Evolutionary conservation across 2,329 filamentous ascomycete species (phyloP).

Genomic region (Ceratocystis huliohia): DNA sequence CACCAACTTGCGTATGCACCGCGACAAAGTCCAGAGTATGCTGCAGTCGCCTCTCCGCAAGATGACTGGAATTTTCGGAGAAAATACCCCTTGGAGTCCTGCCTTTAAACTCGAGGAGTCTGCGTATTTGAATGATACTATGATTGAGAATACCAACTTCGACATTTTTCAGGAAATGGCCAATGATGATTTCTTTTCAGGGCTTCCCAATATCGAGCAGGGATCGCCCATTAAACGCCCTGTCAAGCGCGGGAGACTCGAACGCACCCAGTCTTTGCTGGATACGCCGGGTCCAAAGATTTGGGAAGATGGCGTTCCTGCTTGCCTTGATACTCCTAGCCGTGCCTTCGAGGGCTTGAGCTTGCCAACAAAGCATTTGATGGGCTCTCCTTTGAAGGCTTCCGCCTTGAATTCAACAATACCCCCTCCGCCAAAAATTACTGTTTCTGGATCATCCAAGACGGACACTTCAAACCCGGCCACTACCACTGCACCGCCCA

Average conservation of each 20-base stretch:
- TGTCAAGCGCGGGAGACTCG: constrained; percentile 45
- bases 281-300: constrained; percentile 17
- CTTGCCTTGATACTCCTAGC: constrained; percentile 17
- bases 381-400: constrained; percentile 18
- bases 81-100: constrained; percentile 50
- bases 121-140: constrained; percentile 35
- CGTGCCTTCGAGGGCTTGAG: constrained; percentile 29
- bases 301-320: constrained; percentile 19
- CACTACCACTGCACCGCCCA: constrained; percentile 26
- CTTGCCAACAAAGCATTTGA: constrained; percentile 41
- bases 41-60: constrained; percentile 59
- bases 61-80: constrained; percentile 33
- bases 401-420: constrained; percentile 20
- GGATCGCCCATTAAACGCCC: constrained; percentile 58
- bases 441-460: constrained; percentile 14
- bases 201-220: constrained; percentile 33
- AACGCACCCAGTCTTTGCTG: constrained; percentile 44
- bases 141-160: constrained; percentile 35
- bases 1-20: constrained; percentile 80
- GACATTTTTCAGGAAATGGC: constrained; percentile 45
- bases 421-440: constrained; percentile 12
- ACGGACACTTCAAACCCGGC: constrained; percentile 1
- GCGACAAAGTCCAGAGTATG: constrained; percentile 67
- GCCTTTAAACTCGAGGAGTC: constrained; percentile 48
- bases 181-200: constrained; percentile 28